Conservation (phyloP, 2,329 filamentous ascomycete species). For the Exophiala alcalophila region DNA sequence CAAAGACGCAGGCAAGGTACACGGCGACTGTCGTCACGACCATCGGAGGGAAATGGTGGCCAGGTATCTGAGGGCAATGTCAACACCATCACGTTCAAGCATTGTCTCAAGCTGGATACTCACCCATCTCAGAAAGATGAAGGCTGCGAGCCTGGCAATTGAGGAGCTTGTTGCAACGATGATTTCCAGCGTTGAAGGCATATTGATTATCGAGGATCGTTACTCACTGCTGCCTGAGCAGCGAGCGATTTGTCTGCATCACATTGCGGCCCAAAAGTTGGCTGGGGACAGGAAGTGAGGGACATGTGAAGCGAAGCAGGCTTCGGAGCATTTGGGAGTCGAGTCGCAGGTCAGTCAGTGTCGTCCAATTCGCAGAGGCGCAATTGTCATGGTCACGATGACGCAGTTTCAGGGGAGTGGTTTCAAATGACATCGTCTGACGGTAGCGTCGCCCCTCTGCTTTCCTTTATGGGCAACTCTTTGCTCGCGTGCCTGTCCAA, state of each 20-base stretch:
- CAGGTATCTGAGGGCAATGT: constrained; percentile 37
- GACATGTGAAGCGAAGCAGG: constrained; percentile 8
- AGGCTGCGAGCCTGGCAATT: constrained; percentile 37
- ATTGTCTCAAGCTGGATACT: constrained; percentile 6
- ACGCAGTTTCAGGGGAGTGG: constrained; percentile 10
- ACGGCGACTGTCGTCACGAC: constrained; percentile 43
- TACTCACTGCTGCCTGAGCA: constrained; percentile 22
- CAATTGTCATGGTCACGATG: constrained; percentile 5
- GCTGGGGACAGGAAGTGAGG: constrained; percentile 1
- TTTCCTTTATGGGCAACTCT: too few relatives aligned
- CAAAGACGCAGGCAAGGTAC: constrained; percentile 43
- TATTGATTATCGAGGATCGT: constrained; percentile 22
- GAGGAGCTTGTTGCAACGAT: constrained; percentile 39
- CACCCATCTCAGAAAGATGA: constrained; percentile 48
- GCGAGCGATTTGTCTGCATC: constrained; percentile 9
- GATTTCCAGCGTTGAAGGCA: constrained; percentile 36
- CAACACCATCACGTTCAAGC: background rate
- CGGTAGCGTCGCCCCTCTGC: too few relatives aligned
- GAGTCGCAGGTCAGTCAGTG: too few relatives aligned
- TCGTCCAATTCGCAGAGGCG: background rate
- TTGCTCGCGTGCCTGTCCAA: too few relatives aligned
- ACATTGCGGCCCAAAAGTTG: constrained; percentile 10
- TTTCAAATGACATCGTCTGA: too few relatives aligned
- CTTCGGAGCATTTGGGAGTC: too few relatives aligned
- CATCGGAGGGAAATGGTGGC: constrained; percentile 37